Conservation (phyloP, 1,284 basidiomycete genomes). For the Irpex rosettiformis region DNA sequence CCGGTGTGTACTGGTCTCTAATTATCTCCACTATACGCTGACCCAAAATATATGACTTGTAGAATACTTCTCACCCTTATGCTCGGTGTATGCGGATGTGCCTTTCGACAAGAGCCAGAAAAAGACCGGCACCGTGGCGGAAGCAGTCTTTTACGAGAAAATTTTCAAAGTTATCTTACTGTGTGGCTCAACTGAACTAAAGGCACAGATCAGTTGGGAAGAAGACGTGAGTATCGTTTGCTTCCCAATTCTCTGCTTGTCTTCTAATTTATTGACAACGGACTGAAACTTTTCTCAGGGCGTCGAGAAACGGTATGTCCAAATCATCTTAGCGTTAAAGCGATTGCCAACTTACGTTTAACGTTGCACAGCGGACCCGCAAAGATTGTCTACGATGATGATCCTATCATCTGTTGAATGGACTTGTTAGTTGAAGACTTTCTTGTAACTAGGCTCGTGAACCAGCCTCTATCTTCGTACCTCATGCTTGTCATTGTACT, state of each 20-base stretch:
- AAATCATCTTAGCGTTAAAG: neutral
- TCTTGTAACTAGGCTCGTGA: no score
- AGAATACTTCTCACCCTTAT: conserved; percentile 44
- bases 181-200: conserved; percentile 45
- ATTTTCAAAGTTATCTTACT: conserved; percentile 45
- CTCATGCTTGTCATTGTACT: no score
- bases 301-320: conserved; percentile 17
- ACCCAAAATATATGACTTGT: neutral
- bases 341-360: neutral
- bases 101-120: conserved; percentile 25
- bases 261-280: neutral
- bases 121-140: conserved; percentile 12
- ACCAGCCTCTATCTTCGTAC: no score
- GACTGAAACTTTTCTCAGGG: conserved; percentile 11
- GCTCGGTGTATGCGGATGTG: conserved; percentile 39
- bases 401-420: neutral
- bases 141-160: conserved; percentile 34
- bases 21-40: neutral
- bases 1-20: conserved; percentile 26
- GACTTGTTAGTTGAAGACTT: neutral
- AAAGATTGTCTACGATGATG: conserved; percentile 14
- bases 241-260: neutral
- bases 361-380: conserved; percentile 13
- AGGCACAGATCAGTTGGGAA: conserved; percentile 45
- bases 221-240: conserved; percentile 28